A percentile compares a stretch with the other conserved stretches of the same genome.
phyloP scores from a whole-genome alignment of 345 rosid genomes.

The Mallotus nudiflorus region DNA sequence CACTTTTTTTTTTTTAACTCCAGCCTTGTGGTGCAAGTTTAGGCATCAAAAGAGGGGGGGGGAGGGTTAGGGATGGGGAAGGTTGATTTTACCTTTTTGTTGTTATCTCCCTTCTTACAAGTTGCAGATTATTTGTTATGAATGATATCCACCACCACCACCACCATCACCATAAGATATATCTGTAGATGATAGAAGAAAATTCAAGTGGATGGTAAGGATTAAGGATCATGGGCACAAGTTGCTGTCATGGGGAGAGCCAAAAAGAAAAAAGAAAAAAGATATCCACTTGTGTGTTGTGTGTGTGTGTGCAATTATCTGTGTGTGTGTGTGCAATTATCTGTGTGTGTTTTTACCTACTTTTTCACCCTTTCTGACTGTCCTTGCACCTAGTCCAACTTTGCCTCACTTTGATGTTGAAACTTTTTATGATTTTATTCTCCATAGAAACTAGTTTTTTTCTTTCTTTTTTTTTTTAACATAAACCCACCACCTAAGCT shows the following conservation, averaged over 20 bases:
- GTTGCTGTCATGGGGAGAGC: constrained; percentile 29
- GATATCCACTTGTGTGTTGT: constrained; percentile 11
- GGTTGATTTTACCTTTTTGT: constrained; percentile 37
- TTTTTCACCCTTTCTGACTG: constrained; percentile 31
- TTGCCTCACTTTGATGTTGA: constrained; percentile 37
- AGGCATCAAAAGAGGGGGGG: constrained; percentile 25
- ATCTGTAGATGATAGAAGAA: no score
- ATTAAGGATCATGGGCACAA: constrained; percentile 32
- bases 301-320: constrained; percentile 18
- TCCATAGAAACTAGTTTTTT: not conserved
- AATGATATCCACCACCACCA: constrained; percentile 48
- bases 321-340: constrained; percentile 17
- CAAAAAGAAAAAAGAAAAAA: constrained; percentile 12
- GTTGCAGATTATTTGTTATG: constrained; percentile 32
- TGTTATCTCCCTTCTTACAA: constrained; percentile 27
- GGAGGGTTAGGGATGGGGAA: constrained; percentile 27
- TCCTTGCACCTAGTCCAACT: constrained; percentile 22
- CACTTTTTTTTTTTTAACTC: constrained; percentile 24
- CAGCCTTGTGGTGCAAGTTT: constrained; percentile 53
- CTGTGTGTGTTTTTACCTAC: constrained; percentile 38
- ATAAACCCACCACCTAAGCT: constrained; percentile 13
- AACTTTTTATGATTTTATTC: constrained; percentile 10
- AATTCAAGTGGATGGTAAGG: constrained; percentile 39
- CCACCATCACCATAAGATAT: no score
- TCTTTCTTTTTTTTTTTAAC: not conserved